Evolutionary conservation across 2,329 filamentous ascomycete species (phyloP), one percentile per base, ranked within the genome.

Genomic region (Fusarium luffae): DNA sequence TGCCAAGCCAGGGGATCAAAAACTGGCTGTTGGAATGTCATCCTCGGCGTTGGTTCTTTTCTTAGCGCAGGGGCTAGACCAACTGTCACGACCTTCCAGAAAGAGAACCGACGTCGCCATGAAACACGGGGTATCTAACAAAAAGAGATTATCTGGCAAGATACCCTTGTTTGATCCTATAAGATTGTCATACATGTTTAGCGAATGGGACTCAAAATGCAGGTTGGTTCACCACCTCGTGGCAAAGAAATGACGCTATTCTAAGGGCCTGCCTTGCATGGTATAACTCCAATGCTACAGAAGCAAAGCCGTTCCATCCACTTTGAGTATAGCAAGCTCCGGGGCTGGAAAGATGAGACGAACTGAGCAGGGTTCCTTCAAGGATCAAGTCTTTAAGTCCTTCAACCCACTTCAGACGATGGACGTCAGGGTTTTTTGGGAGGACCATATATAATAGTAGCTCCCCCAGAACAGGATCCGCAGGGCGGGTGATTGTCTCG

Each of bases 381-480:
- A 18, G 4, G 23, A 28, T 4, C 19, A 42, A 11, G 18, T 40
- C 12, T 46, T 34, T 16, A 62, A 21, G 28, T 47, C 52, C 54
- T 30, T 28, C n/a, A 41, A 41, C 6, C 54, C 54, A 42, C 34
- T 57, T 44, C 44, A 64, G 32, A 59, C 60, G 21, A 51, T 41
- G 21, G 43, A 6, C 55, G 59, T 49, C 56, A 65, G 52, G 62
- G 12, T 57, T 8, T 8, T 43, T 18, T 25, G 12, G 5, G 14
- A 37, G 41, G 49, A 40, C 42, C 40, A 40, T 68, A 69, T 65
- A 68, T 65, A 54, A 68, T 65, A 54, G 18, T 14, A 25, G 23
- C 21, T 65, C 43, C 54, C 56, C 43, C 25, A 41, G 46, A 40
- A 6, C 25, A 23, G 46, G 51, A 16, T 52, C 43, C 56, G 59